Base-by-base conservation (phyloP, 805 yeast species). In the Yarrowia alimentaria region DNA sequence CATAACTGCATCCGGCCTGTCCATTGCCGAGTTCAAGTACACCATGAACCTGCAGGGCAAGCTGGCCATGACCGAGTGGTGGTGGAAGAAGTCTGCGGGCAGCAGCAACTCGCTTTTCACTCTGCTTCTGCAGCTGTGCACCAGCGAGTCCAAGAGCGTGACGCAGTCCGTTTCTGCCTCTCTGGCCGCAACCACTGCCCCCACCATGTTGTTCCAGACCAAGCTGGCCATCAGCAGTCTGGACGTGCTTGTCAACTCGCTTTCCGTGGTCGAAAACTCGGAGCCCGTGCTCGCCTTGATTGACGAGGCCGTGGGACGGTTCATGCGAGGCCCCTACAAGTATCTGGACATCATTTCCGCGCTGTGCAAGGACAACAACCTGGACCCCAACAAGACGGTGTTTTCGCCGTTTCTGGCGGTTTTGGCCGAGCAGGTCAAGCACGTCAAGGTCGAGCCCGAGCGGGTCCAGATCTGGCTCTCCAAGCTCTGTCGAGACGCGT, bases 271-370 rank as follows among this genome's bases (percentile, higher is more conserved):
- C 19, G 42, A 24, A 26, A 19, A 9, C 10, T 13, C 31, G 8
- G 65, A 62, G 43, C 56, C 56, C 2, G 26, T 61, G 3, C 50
- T 54, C 1, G 69, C 68, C 9, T 63, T 87, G 22, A 56, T 91
- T 6, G 96, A 91, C 61, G 93, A 90, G 63, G 69, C 87, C 0
- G 73, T 88, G 22, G 72, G 87, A 1, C 75, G 96, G 55, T 74
- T 82, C 55, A 75, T 83, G 28, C 75, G 78, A 55, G 67, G 88
- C 0, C 97, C 98, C 0, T 93, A 84, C 67, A 88, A 85, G 61
- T 91, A 89, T 58, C 75, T 87, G 49, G 97, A 91, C 61, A 55
- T 64, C 48, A 72, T 79, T 24, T 33, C 60, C 35, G 22, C 60
- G 47, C 28, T 33, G 55, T 33, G 29, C 19, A 49, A 51, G 14